phyloP scores from a whole-genome alignment of 345 rosid genomes.

The Nephelium lappaceum region DNA sequence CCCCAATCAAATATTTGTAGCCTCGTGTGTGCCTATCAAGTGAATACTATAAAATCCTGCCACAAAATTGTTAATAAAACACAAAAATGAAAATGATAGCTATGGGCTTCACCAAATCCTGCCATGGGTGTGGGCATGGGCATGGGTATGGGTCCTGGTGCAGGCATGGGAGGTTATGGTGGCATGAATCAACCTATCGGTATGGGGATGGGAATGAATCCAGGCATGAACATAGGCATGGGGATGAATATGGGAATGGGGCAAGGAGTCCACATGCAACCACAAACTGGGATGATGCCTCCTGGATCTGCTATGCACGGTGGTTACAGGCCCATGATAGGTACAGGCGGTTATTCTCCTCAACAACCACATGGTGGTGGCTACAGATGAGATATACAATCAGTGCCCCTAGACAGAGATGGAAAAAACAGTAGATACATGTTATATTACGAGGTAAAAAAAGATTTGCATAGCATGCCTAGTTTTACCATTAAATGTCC shows the following conservation, averaged over 20 bases:
- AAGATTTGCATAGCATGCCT: constrained; percentile 15
- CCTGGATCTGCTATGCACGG: constrained; percentile 57
- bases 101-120: constrained; percentile 36
- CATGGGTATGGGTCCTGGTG: constrained; percentile 29
- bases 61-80: too few relatives aligned
- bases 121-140: constrained; percentile 31
- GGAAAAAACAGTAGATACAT: constrained; percentile 9
- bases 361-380: constrained; percentile 77
- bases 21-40: too few relatives aligned
- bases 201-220: constrained; percentile 42
- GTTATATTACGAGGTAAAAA: constrained; percentile 17
- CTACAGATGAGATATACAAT: constrained; percentile 51
- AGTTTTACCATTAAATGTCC: neutral
- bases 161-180: constrained; percentile 57
- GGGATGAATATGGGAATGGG: constrained; percentile 56
- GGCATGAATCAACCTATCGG: constrained; percentile 46
- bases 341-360: constrained; percentile 64
- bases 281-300: constrained; percentile 46
- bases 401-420: neutral
- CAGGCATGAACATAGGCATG: constrained; percentile 49
- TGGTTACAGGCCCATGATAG: constrained; percentile 78
- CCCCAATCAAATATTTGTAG: too few relatives aligned
- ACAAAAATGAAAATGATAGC: too few relatives aligned
- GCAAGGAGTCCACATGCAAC: constrained; percentile 71
- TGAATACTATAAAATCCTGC: too few relatives aligned